Conservation (phyloP, 164 flowering plant species). For the Umbellularia californica region DNA sequence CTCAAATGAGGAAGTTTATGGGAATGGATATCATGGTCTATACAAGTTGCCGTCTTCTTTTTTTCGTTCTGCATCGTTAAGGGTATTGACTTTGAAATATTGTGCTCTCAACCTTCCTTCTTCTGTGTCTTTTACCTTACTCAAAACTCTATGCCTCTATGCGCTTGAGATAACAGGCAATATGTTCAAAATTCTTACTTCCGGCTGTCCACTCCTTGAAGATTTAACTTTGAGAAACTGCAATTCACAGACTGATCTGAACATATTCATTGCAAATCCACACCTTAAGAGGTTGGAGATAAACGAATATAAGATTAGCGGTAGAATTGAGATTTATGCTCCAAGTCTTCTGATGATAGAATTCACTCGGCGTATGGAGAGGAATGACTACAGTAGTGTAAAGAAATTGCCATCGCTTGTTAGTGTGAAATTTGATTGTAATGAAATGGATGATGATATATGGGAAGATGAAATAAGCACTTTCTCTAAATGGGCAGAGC, state of each 20-base stretch:
- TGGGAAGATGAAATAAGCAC: not conserved
- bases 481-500: not conserved
- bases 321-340: conserved; percentile 1
- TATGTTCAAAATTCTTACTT: not conserved
- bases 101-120: not conserved
- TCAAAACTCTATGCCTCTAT: not conserved
- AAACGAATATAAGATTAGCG: not conserved
- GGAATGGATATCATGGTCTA: too few species aligned
- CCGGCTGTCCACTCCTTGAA: not conserved
- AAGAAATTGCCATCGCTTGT: not conserved
- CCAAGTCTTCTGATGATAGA: not conserved
- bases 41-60: not conserved
- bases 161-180: not conserved
- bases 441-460: not conserved
- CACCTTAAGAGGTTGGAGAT: not conserved
- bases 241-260: not conserved
- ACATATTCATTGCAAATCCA: not conserved
- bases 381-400: not conserved
- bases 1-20: too few species aligned
- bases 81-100: not conserved
- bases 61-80: not conserved
- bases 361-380: not conserved
- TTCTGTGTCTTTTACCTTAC: not conserved
- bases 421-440: not conserved
- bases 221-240: not conserved